Conservation (phyloP, 345 rosid species). For the Melaleuca alternifolia region DNA sequence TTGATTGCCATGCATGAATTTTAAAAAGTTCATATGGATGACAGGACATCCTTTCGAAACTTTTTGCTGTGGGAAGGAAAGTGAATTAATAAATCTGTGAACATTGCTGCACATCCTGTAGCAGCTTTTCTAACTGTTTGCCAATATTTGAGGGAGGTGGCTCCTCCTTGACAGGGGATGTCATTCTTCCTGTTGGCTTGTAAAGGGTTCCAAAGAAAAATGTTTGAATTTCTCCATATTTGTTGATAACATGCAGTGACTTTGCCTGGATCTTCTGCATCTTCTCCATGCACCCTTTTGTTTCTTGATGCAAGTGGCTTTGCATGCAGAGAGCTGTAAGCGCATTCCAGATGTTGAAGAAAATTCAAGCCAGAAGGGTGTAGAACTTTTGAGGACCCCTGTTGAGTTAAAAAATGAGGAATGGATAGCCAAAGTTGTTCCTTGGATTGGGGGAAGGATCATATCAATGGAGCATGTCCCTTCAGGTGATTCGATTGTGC, state of each 20-base stretch:
- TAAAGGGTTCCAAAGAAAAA: neutral
- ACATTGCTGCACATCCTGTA: neutral
- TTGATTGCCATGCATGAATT: neutral
- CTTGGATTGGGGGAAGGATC: constrained; percentile 95
- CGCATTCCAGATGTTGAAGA: constrained; percentile 49
- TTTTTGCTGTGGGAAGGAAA: neutral
- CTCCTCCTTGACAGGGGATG: neutral
- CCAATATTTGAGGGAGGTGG: neutral
- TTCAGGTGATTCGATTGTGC: constrained; percentile 45
- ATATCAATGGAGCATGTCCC: constrained; percentile 85
- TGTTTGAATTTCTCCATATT: neutral
- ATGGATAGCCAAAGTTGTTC: constrained; percentile 69
- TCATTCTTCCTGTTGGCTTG: neutral
- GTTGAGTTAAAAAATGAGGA: constrained; percentile 58
- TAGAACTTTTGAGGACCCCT: constrained; percentile 50
- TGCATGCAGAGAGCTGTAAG: constrained; percentile 47
- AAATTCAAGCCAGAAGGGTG: constrained; percentile 43
- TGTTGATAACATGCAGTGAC: neutral
- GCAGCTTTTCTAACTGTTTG: neutral
- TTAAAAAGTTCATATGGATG: neutral
- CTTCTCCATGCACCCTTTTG: neutral
- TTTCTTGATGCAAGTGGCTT: neutral
- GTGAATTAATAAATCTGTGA: neutral
- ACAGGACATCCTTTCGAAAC: neutral
- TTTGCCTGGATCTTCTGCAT: neutral